A percentile compares a stretch with the other conserved stretches of the same genome.
Evolutionary conservation across 1,139 yeast species (phyloP).

Genomic region (Pichia sp.): DNA sequence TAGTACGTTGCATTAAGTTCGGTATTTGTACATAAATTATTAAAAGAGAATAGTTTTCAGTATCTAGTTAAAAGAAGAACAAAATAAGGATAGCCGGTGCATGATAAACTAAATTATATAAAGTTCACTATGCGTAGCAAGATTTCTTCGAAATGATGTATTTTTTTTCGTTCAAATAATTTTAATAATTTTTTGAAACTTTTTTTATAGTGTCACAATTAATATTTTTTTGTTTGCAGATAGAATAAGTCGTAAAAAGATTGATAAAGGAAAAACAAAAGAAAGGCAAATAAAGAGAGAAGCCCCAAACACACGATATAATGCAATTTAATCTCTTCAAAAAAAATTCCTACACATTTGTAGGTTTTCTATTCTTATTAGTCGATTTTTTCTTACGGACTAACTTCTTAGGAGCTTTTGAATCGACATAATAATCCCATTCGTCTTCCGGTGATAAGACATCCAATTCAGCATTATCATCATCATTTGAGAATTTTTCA

Average conservation of each 20-base stretch:
- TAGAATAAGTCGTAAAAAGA: background rate
- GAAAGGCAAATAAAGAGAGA: background rate
- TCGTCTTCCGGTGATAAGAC: slow-evolving; percentile 5
- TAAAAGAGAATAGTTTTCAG: too few species aligned
- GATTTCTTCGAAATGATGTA: background rate
- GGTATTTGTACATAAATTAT: background rate
- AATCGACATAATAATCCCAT: slow-evolving; percentile 9
- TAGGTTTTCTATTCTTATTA: background rate
- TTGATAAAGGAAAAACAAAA: background rate
- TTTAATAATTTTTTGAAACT: background rate
- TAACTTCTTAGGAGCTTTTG: slow-evolving; percentile 3
- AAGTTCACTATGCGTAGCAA: background rate
- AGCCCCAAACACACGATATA: background rate
- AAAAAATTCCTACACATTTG: background rate
- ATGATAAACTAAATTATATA: background rate
- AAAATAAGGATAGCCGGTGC: background rate
- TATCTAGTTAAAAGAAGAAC: background rate
- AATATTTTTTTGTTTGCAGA: background rate
- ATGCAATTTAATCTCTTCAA: background rate
- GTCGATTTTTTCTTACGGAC: slow-evolving; percentile 6
- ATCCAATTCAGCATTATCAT: background rate
- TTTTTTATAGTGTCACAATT: background rate
- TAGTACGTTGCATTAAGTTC: background rate
- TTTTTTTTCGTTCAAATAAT: background rate
- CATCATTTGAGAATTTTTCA: slow-evolving; percentile 9